phyloP scores from a whole-genome alignment of 1,139 yeast species.

The Hyphopichia fennica region DNA sequence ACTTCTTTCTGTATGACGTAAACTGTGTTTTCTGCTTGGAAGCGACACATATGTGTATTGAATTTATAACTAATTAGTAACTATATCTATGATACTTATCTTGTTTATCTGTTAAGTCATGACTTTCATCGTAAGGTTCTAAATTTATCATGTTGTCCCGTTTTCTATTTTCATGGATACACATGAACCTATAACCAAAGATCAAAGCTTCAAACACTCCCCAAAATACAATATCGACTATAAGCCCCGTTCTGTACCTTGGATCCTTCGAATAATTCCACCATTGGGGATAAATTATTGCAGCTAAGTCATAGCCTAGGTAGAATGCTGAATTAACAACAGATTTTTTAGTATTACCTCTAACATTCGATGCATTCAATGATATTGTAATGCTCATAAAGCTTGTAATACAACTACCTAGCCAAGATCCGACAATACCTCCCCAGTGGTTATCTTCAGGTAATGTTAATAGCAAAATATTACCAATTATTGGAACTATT shows the following conservation, averaged over 20 bases:
- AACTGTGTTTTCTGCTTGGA: too few species aligned
- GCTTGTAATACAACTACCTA: slow-evolving; percentile 13
- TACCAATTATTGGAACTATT: slow-evolving; percentile 13
- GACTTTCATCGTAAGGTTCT: slow-evolving; percentile 11
- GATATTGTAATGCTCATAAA: slow-evolving; percentile 9
- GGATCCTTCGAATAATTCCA: slow-evolving; percentile 14
- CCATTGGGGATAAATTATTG: slow-evolving; percentile 13
- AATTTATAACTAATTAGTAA: too few species aligned
- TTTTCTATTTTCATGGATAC: slow-evolving; percentile 8
- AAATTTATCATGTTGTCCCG: slow-evolving; percentile 8
- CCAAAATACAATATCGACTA: slow-evolving; percentile 10
- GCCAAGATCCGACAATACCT: slow-evolving; percentile 17
- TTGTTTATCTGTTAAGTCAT: slow-evolving; percentile 19
- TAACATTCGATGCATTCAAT: slow-evolving; percentile 16
- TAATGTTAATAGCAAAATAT: slow-evolving; percentile 12
- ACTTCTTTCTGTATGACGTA: too few species aligned
- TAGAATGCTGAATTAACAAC: slow-evolving; percentile 17
- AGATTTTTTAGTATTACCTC: slow-evolving; percentile 22
- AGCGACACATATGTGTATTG: too few species aligned
- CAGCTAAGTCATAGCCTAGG: slow-evolving; percentile 11
- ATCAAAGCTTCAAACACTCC: slow-evolving; percentile 6
- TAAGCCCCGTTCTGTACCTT: slow-evolving; percentile 11
- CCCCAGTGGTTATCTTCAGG: slow-evolving; percentile 17
- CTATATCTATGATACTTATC: slow-evolving; percentile 19
- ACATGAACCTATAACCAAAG: slow-evolving; percentile 6